Evolutionary conservation across 192 early-diverging fungal species (phyloP).

Genomic region (Phycomyces nitens): DNA sequence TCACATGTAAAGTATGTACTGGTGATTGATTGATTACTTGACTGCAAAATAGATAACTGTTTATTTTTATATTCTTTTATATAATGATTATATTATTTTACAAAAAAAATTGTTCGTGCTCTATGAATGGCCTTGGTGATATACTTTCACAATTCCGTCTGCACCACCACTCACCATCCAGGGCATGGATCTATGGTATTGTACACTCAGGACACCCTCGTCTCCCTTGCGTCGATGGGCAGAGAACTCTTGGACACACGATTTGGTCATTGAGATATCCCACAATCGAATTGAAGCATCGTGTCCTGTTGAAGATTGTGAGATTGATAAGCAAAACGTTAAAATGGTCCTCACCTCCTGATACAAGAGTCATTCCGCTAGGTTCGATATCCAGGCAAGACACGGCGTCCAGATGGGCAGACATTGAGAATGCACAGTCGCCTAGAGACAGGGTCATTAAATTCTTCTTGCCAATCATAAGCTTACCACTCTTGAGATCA

Average conservation of each 20-base stretch:
- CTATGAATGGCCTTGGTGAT: constrained; percentile 29
- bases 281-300: constrained; percentile 75
- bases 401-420: constrained; percentile 65
- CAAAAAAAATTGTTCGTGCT: too few relatives aligned
- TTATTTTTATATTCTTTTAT: too few relatives aligned
- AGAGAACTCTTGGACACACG: constrained; percentile 70
- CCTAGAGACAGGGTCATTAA: constrained; percentile 51
- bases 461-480: too few relatives aligned
- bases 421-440: constrained; percentile 55
- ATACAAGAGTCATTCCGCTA: constrained; percentile 57
- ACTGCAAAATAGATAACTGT: too few relatives aligned
- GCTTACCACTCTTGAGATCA: constrained; percentile 71
- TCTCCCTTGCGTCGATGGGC: constrained; percentile 69
- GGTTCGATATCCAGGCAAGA: constrained; percentile 64
- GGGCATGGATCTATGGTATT: constrained; percentile 53
- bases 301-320: too few relatives aligned
- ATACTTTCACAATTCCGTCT: constrained; percentile 56
- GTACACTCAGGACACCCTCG: constrained; percentile 67
- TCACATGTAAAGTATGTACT: too few relatives aligned
- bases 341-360: constrained; percentile 62
- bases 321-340: too few relatives aligned
- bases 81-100: too few relatives aligned
- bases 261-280: constrained; percentile 56
- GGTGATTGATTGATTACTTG: too few relatives aligned
- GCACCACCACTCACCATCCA: constrained; percentile 57